Evolutionary conservation across 225 moss, liverwort and hornwort genomes (phyloP), one percentile per base, ranked within the genome.

Genomic region (Bryum argenteum): DNA sequence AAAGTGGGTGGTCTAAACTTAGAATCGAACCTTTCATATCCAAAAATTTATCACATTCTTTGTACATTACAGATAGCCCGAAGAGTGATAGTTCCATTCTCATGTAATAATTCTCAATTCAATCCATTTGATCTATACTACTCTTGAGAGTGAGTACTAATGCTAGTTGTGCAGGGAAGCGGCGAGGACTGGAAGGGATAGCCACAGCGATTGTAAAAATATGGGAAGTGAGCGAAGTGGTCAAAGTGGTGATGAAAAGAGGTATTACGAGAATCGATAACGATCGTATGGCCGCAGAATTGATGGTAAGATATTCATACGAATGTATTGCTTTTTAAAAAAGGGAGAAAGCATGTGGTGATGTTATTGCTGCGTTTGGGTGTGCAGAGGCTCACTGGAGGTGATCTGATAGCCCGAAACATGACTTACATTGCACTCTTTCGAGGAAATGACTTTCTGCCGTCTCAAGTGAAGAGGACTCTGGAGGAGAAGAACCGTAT

Each of bases 381-480:
- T 74, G 44, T 72, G 69, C 88, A 98, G 98, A 81, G 89, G 54
- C 90, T 94, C 26, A 94, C 98, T 55, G 92, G 98, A 63, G 98
- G 98, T 56, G 75, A 85, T 37, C 74, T 94, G 9, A 62, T 98
- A 50, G 80, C 91, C 63, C 83, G 92, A 59, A 92, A 92, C 75
- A 93, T 92, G 78, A 91, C 41, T 62, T 98, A 78, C 63, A 87
- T 98, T 74, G 89, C 84, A 20, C 75, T 94, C 19, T 98, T 88
- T 79, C 89, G 98, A 78, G 98, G 98, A 26, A 94, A 93, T 66
- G 89, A 83, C 77, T 98, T 98, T 76, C 86, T 98, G 69, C 98
- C 98, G 39, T 72, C 79, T 39, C 61, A 75, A 56, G 91, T 98
- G 24, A 78, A 91, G 76, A 83, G 56, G 33, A 84, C 81, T 66